These are phyloP conservation scores for Spirogloea muscicola DNA, from an alignment of 139 green algal genomes.

Conservation along the genomic window DNA sequence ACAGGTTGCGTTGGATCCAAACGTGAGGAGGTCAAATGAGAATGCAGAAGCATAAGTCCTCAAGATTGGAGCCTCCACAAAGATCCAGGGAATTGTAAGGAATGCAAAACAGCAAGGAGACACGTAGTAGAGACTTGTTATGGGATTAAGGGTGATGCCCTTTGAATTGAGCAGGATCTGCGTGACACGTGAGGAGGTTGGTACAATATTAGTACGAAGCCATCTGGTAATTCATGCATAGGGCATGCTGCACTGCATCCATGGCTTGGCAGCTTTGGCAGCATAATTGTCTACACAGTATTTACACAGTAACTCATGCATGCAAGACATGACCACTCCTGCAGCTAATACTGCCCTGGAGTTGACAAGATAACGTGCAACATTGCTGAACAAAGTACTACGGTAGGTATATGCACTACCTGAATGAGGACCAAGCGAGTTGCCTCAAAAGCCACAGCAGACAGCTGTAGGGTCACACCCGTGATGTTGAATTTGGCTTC, in stretches of 20 bases:
- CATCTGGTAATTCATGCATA: background rate
- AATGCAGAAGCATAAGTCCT: slow-evolving; percentile 7
- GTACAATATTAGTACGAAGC: background rate
- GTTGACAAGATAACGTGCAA: background rate
- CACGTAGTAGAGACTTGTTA: slow-evolving; percentile 86
- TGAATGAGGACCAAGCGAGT: slow-evolving; percentile 43
- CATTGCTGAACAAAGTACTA: background rate
- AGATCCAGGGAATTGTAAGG: slow-evolving; percentile 67
- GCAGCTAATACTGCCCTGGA: background rate
- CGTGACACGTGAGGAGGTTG: background rate
- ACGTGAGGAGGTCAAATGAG: slow-evolving; percentile 63
- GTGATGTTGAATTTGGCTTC: slow-evolving; percentile 79
- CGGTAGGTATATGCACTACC: background rate
- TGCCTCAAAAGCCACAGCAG: slow-evolving; percentile 71
- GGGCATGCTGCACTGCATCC: no score
- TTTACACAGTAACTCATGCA: background rate
- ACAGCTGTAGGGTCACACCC: slow-evolving; percentile 82
- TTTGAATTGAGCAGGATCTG: slow-evolving; percentile 79
- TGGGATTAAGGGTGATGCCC: slow-evolving; percentile 78
- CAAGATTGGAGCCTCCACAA: slow-evolving; percentile 52
- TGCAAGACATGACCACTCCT: background rate
- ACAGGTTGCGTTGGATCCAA: slow-evolving; percentile 80
- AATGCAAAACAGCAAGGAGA: slow-evolving; percentile 72
- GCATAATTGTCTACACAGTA: background rate
- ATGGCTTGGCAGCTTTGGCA: no score